Conservation (phyloP, 805 yeast species). For the Schizosaccharomyces osmophilus region DNA sequence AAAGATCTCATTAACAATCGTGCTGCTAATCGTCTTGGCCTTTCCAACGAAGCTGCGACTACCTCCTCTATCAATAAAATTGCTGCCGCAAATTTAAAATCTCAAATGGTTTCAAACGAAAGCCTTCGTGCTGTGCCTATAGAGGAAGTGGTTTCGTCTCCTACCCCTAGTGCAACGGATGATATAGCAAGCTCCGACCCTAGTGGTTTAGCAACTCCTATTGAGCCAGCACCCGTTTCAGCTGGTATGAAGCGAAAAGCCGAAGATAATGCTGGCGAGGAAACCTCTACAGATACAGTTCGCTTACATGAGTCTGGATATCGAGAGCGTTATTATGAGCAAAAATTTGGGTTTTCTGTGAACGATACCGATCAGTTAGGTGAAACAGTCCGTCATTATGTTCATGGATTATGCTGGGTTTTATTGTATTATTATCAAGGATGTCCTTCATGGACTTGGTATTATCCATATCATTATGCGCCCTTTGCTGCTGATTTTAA, state of each 20-base stretch:
- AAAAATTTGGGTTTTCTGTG: conserved; percentile 35
- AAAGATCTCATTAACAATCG: not conserved
- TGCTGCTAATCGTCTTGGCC: conserved; percentile 2
- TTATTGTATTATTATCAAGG: conserved; percentile 85
- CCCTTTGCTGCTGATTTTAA: conserved; percentile 83
- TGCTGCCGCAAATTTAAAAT: not conserved
- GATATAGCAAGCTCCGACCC: not conserved
- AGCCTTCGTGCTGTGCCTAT: not conserved
- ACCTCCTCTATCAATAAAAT: not conserved
- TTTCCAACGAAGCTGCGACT: not conserved
- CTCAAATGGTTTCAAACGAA: not conserved
- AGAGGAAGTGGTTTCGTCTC: not conserved
- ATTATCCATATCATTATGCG: conserved; percentile 88
- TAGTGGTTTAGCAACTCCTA: conserved; percentile 4
- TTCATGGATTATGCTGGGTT: conserved; percentile 96
- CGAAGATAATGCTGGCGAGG: conserved; percentile 9
- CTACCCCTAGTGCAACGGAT: not conserved
- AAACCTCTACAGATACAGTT: conserved; percentile 20
- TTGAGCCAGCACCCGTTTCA: conserved; percentile 6
- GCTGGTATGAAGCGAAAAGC: conserved; percentile 5
- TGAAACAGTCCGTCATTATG: conserved; percentile 43
- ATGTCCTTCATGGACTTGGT: conserved; percentile 98
- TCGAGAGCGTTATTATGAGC: conserved; percentile 49
- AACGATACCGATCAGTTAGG: conserved; percentile 33
- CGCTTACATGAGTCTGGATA: conserved; percentile 75